phyloP scores from a whole-genome alignment of 768 basidiomycete genomes.

The Coprinopsis marcescibilis region DNA sequence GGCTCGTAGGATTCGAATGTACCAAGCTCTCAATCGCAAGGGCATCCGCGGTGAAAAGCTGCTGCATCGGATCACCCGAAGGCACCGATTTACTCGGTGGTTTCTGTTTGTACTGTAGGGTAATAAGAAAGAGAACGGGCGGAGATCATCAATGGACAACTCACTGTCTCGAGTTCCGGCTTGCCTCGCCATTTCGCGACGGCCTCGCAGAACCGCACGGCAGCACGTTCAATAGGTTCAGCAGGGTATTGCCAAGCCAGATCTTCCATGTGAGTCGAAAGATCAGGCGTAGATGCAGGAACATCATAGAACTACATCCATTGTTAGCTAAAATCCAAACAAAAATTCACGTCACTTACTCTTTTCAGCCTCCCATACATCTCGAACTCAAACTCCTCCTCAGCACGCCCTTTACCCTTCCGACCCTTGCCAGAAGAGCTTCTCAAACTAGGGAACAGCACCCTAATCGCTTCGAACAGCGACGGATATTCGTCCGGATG shows the following conservation, averaged over 20 bases:
- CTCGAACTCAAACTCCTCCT: slow-evolving; percentile 68
- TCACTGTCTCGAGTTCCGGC: slow-evolving; percentile 75
- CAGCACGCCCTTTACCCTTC: slow-evolving; percentile 44
- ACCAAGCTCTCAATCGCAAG: slow-evolving; percentile 64
- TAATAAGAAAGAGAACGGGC: slow-evolving; percentile 18
- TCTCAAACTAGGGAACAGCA: slow-evolving; percentile 61
- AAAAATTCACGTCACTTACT: slow-evolving; percentile 37
- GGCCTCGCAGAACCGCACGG: slow-evolving; percentile 76
- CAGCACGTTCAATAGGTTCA: slow-evolving; percentile 74
- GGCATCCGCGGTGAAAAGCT: slow-evolving; percentile 17
- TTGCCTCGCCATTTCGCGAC: slow-evolving; percentile 79
- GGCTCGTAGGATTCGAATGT: slow-evolving; percentile 65
- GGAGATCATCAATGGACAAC: slow-evolving; percentile 19
- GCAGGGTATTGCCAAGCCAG: slow-evolving; percentile 77
- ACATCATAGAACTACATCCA: slow-evolving; percentile 67
- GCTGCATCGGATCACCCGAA: slow-evolving; percentile 23
- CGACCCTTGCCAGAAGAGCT: slow-evolving; percentile 8
- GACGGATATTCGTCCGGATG: slow-evolving; percentile 75
- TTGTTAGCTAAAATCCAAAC: background rate
- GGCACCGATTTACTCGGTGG: slow-evolving; percentile 18
- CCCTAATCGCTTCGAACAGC: slow-evolving; percentile 55
- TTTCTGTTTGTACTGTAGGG: slow-evolving; percentile 54
- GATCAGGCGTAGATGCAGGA: slow-evolving; percentile 62
- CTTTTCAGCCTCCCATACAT: slow-evolving; percentile 67
- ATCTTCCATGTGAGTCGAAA: slow-evolving; percentile 75